Evolutionary conservation across 345 rosid genomes (phyloP).

Genomic region (Boechera divaricarpa): DNA sequence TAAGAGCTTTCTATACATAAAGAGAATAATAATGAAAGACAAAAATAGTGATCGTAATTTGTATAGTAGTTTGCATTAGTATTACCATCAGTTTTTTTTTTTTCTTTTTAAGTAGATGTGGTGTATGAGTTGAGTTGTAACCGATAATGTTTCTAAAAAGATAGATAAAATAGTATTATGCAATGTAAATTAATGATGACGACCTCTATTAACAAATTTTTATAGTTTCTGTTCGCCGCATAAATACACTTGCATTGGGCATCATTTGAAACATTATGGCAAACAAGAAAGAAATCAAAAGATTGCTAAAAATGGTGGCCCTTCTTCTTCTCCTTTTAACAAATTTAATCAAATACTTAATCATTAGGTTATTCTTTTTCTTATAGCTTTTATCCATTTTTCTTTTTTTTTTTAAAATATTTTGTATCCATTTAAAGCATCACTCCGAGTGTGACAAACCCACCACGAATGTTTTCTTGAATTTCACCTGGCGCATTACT

Average conservation of each 20-base stretch:
- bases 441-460: conserved; percentile 31
- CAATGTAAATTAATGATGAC: conserved; percentile 15
- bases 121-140: not conserved
- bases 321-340: not conserved
- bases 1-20: not conserved
- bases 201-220: not conserved
- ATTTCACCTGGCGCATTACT: conserved; percentile 40
- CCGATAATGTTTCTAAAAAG: not conserved
- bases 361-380: conserved; percentile 24
- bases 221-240: conserved; percentile 39
- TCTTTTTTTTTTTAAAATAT: not conserved
- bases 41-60: not conserved
- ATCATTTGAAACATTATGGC: conserved; percentile 24
- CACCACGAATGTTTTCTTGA: conserved; percentile 35
- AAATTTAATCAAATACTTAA: conserved; percentile 20
- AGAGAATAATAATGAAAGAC: not conserved
- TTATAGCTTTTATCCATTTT: conserved; percentile 16
- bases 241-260: conserved; percentile 35
- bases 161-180: not conserved
- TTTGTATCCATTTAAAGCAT: conserved; percentile 17
- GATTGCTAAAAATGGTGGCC: conserved; percentile 31
- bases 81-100: not conserved
- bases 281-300: conserved; percentile 29
- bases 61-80: not conserved
- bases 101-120: not conserved